phyloP scores from a whole-genome alignment of 441 rosid species.

The Populus tomentosa region DNA sequence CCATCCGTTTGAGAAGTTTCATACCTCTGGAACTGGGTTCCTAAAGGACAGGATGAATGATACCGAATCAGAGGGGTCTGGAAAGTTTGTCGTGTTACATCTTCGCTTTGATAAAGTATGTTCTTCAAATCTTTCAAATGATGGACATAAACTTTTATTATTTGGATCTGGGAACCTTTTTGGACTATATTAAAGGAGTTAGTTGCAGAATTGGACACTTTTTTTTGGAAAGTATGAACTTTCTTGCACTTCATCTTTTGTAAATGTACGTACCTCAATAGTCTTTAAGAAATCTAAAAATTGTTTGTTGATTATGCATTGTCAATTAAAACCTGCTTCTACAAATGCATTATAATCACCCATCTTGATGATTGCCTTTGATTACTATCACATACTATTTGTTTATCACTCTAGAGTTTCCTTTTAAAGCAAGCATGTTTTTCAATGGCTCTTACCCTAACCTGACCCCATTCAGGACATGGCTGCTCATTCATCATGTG shows the following conservation, averaged over 20 bases:
- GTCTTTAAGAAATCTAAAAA: background rate
- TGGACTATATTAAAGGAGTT: background rate
- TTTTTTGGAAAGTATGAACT: background rate
- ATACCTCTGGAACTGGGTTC: conserved; percentile 29
- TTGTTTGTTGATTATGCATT: background rate
- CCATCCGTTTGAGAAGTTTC: conserved; percentile 40
- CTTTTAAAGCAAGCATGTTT: background rate
- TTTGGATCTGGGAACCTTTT: conserved; percentile 1
- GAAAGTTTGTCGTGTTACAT: conserved; percentile 85
- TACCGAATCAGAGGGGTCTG: conserved; percentile 36
- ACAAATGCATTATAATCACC: background rate
- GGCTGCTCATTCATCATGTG: conserved; percentile 99
- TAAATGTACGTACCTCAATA: background rate
- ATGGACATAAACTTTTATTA: background rate
- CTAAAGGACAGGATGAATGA: conserved; percentile 35
- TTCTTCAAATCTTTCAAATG: conserved; percentile 6
- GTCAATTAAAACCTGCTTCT: background rate
- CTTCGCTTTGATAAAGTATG: conserved; percentile 92
- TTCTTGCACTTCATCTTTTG: background rate
- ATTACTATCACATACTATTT: background rate
- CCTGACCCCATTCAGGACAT: conserved; percentile 37
- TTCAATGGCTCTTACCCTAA: background rate
- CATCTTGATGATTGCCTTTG: background rate
- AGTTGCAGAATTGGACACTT: background rate
- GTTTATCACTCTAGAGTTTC: background rate